phyloP scores from a whole-genome alignment of 176 grass and related monocot species.

The Bonia amplexicaulis region DNA sequence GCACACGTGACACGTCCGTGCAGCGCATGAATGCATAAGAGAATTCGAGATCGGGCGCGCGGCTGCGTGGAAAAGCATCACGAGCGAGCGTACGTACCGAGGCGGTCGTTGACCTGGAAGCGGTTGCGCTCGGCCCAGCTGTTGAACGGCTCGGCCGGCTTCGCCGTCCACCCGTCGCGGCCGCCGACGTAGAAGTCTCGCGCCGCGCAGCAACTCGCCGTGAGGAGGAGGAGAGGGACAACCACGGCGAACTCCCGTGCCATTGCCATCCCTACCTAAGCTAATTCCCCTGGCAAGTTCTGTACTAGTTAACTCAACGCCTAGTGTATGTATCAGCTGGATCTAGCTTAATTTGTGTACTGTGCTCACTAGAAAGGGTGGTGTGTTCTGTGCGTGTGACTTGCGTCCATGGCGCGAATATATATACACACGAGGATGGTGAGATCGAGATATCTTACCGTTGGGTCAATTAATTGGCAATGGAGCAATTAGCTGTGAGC shows the following conservation, averaged over 20 bases:
- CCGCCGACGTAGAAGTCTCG: conserved; percentile 63
- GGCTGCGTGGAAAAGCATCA: background rate
- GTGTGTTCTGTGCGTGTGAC: too few species aligned
- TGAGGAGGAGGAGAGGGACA: background rate
- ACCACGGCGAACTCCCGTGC: background rate
- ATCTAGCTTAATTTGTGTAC: background rate
- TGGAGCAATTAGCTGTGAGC: conserved; percentile 13
- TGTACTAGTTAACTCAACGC: background rate
- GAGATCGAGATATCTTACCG: background rate
- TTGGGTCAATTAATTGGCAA: conserved; percentile 9
- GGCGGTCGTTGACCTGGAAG: conserved; percentile 75
- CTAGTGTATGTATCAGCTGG: background rate
- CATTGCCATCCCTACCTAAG: background rate
- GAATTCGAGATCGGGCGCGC: background rate
- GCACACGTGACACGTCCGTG: background rate
- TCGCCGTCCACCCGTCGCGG: conserved; percentile 45
- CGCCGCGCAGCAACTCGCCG: conserved; percentile 13
- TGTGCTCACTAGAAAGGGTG: too few species aligned
- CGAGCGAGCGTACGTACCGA: conserved; percentile 31
- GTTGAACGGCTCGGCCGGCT: conserved; percentile 48
- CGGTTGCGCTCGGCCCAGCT: conserved; percentile 69
- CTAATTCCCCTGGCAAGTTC: background rate
- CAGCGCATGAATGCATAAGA: background rate
- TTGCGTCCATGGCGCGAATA: background rate
- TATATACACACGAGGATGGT: background rate